Percentiles rank a stretch among this genome's conserved stretches.
Conservation (phyloP, 1,139 yeast species). For the Suhomyces bribrorum region DNA sequence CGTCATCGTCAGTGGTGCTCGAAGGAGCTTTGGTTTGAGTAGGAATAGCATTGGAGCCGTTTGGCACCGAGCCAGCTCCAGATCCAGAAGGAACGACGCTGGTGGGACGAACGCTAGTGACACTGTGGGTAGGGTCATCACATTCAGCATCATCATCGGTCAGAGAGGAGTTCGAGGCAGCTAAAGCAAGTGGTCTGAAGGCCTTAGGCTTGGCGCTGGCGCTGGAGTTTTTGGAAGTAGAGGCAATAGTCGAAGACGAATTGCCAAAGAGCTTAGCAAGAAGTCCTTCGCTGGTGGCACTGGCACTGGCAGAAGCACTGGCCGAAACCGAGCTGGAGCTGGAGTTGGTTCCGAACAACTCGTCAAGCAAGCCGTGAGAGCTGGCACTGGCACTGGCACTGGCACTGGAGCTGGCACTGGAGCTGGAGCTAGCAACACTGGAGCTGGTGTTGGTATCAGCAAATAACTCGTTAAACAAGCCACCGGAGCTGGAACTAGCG, state of each 20-base stretch:
- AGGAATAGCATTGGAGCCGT: too few species aligned
- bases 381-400: constrained; percentile 2
- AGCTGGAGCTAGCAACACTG: constrained; percentile 3
- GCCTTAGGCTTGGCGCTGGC: background rate
- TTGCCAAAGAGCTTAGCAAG: background rate
- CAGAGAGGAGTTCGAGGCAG: constrained; percentile 4
- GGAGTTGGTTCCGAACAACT: constrained; percentile 4
- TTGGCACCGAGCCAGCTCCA: too few species aligned
- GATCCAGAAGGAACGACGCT: background rate
- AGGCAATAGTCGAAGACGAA: background rate
- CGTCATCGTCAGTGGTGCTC: constrained; percentile 10
- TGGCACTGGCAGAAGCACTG: background rate
- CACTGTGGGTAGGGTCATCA: background rate
- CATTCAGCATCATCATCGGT: constrained; percentile 16
- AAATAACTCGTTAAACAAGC: constrained; percentile 2
- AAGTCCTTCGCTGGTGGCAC: background rate
- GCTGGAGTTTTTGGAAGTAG: background rate
- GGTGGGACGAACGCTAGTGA: background rate
- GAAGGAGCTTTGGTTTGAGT: constrained; percentile 1
- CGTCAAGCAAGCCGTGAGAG: constrained; percentile 2
- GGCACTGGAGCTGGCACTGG: constrained; percentile 2
- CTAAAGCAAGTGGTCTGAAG: constrained; percentile 2
- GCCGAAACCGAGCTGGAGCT: background rate
- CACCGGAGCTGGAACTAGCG: constrained; percentile 3
- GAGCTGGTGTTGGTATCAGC: constrained; percentile 1